Percentiles rank a stretch among this genome's conserved stretches.
These are phyloP conservation scores for Fusarium illudens DNA, from an alignment of 2,329 filamentous ascomycete species.

Conservation along the genomic window DNA sequence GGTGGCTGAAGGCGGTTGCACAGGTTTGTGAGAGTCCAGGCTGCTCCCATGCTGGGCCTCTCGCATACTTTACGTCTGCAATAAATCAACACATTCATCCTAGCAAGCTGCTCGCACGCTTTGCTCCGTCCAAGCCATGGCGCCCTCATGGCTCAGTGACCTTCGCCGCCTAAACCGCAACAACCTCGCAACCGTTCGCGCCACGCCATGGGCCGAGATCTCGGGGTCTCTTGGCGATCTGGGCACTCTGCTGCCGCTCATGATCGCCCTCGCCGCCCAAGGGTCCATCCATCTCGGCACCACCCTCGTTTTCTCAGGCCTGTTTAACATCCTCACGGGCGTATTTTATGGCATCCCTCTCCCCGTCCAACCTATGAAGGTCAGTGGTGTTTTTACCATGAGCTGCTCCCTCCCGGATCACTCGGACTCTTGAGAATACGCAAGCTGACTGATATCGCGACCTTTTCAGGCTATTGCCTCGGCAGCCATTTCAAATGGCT, in stretches of 20 bases:
- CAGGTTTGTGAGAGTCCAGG: neutral
- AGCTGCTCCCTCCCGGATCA: neutral
- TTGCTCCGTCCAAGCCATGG: constrained; percentile 22
- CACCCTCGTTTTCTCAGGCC: constrained; percentile 87
- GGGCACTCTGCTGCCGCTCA: constrained; percentile 87
- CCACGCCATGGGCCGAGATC: constrained; percentile 71
- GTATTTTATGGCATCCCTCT: constrained; percentile 85
- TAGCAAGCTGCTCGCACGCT: neutral
- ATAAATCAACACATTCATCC: neutral
- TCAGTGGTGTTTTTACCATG: constrained; percentile 34
- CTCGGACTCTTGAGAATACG: neutral
- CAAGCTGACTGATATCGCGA: neutral
- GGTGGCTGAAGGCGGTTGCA: neutral
- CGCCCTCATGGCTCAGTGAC: constrained; percentile 41
- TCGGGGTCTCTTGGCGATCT: constrained; percentile 89
- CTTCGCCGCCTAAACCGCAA: constrained; percentile 51
- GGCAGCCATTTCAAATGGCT: constrained; percentile 76
- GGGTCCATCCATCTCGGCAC: constrained; percentile 81
- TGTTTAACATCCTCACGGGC: constrained; percentile 87
- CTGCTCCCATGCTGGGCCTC: neutral
- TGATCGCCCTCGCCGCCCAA: constrained; percentile 83
- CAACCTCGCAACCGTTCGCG: constrained; percentile 59
- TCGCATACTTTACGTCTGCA: neutral
- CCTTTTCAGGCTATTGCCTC: constrained; percentile 78
- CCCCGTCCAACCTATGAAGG: constrained; percentile 88